phyloP scores from a whole-genome alignment of 1,284 basidiomycete species.

The Apiotrichum akiyoshidainum region DNA sequence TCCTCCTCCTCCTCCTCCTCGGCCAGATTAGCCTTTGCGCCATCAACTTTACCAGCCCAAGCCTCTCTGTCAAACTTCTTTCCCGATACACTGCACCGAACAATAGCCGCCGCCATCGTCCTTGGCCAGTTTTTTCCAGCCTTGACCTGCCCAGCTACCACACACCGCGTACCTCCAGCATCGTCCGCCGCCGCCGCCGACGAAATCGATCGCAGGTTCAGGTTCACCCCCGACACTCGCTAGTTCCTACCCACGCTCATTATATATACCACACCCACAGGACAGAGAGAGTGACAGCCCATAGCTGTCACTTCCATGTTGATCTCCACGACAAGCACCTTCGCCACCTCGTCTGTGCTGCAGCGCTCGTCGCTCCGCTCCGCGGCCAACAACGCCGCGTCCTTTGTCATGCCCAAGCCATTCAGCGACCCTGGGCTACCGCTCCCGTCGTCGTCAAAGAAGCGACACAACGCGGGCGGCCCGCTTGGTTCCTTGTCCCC shows the following conservation, averaged over 20 bases:
- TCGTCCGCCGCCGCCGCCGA: neutral
- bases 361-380: neutral
- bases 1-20: too few species aligned
- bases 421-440: constrained; percentile 3
- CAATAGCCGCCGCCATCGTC: too few species aligned
- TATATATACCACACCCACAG: too few species aligned
- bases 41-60: too few species aligned
- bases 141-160: too few species aligned
- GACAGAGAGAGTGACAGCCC: neutral
- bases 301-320: constrained; percentile 4
- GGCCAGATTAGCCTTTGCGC: too few species aligned
- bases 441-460: neutral
- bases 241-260: too few species aligned
- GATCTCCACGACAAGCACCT: neutral
- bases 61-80: too few species aligned
- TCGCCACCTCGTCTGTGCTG: neutral
- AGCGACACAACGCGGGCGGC: neutral
- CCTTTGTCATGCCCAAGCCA: constrained; percentile 1
- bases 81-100: too few species aligned
- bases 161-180: too few species aligned
- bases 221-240: neutral
- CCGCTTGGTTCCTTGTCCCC: neutral
- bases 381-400: neutral
- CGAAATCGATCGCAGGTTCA: too few species aligned
- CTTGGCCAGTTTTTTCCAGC: too few species aligned